Evolutionary conservation across 208 protist genomes (phyloP).

Genomic region (Trypanosoma vivax): DNA sequence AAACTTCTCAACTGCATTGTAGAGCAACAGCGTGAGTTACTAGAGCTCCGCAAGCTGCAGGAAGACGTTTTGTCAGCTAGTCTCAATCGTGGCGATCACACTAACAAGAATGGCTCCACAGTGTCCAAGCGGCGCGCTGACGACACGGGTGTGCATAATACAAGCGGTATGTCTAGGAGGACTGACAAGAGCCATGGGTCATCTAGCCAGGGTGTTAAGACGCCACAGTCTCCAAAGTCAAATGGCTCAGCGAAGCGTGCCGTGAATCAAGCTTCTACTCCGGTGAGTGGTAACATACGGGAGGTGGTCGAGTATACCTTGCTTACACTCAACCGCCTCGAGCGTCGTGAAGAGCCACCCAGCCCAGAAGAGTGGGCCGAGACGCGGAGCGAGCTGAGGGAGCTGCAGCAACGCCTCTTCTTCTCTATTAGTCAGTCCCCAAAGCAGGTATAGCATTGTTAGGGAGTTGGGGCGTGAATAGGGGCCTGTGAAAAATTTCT

Average conservation of each 20-base stretch:
- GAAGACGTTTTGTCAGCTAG: not conserved
- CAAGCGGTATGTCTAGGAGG: too few relatives aligned
- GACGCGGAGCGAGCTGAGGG: conserved; percentile 39
- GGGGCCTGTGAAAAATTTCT: too few relatives aligned
- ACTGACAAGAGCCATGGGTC: too few relatives aligned
- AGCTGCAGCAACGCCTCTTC: conserved; percentile 39
- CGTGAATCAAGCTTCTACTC: not conserved
- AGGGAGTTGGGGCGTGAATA: not conserved
- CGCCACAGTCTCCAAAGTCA: too few relatives aligned
- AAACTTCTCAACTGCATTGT: conserved; percentile 37
- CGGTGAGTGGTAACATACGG: conserved; percentile 4
- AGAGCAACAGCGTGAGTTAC: conserved; percentile 46
- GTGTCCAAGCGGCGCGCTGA: too few relatives aligned
- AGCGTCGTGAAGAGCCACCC: conserved; percentile 7
- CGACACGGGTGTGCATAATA: too few relatives aligned
- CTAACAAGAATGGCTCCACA: not conserved
- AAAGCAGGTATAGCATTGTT: not conserved
- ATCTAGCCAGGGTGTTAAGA: too few relatives aligned
- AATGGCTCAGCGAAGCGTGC: too few relatives aligned
- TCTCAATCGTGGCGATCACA: not conserved
- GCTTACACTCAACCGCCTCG: conserved; percentile 41
- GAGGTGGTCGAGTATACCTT: conserved; percentile 46
- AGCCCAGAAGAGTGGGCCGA: conserved; percentile 14
- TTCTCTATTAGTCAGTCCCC: conserved; percentile 10
- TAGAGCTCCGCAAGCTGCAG: conserved; percentile 16